phyloP scores from a whole-genome alignment of 805 yeast species.

The Hemisphaericaspora nanyangensis region DNA sequence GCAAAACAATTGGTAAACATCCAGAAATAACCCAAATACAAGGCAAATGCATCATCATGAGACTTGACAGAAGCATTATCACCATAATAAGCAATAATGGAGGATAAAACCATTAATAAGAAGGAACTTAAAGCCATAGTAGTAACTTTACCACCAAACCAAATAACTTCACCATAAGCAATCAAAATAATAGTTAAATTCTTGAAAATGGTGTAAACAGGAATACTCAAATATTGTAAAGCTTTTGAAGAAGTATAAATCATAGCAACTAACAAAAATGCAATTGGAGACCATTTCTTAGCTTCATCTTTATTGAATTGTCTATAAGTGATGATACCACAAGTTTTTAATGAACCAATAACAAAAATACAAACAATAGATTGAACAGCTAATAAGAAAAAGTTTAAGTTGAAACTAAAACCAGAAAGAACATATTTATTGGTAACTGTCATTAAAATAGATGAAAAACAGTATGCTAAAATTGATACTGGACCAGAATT shows the following conservation, averaged over 20 bases:
- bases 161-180: conserved; percentile 96
- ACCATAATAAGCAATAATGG: conserved; percentile 94
- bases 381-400: conserved; percentile 85
- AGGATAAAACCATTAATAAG: conserved; percentile 87
- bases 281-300: conserved; percentile 93
- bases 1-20: conserved; percentile 94
- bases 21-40: conserved; percentile 85
- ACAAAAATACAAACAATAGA: conserved; percentile 76
- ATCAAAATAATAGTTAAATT: conserved; percentile 93
- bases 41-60: conserved; percentile 42
- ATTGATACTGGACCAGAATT: conserved; percentile 68
- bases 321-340: conserved; percentile 82
- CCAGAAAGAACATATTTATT: conserved; percentile 91
- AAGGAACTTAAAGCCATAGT: conserved; percentile 88
- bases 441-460: conserved; percentile 95
- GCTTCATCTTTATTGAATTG: conserved; percentile 84
- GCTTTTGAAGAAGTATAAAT: conserved; percentile 96
- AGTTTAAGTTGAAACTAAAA: conserved; percentile 71
- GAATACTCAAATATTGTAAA: conserved; percentile 83
- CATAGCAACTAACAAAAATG: conserved; percentile 84
- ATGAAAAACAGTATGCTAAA: conserved; percentile 82
- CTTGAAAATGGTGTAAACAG: conserved; percentile 97
- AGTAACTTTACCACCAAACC: conserved; percentile 93
- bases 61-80: conserved; percentile 46
- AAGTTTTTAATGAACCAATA: conserved; percentile 65